These are phyloP conservation scores for Ceratocystis cacaofunesta DNA, from an alignment of 2,329 filamentous ascomycete genomes.

Conservation along the genomic window DNA sequence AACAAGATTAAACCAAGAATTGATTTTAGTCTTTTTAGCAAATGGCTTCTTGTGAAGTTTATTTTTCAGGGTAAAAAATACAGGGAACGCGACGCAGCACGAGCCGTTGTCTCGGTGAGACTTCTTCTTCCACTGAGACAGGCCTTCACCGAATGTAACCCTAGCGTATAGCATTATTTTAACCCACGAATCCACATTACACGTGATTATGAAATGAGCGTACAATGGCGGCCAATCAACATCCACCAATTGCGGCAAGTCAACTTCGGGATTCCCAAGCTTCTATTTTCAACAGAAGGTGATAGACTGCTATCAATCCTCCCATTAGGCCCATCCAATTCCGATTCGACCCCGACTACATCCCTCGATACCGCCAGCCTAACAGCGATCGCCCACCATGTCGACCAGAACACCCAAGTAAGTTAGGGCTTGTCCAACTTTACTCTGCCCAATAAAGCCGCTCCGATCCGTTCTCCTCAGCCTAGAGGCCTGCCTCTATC, in stretches of 20 bases:
- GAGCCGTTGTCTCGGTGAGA: background rate
- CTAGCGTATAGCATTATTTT: background rate
- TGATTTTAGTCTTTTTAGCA: background rate
- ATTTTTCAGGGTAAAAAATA: background rate
- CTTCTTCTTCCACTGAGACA: too few species aligned
- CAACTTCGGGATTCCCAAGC: slow-evolving; percentile 1
- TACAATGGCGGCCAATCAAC: slow-evolving; percentile 7
- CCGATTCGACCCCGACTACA: background rate
- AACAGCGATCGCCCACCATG: slow-evolving; percentile 24
- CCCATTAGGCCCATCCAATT: background rate
- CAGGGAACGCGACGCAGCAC: slow-evolving; percentile 1
- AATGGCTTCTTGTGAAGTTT: slow-evolving; percentile 1
- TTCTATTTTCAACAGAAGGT: background rate
- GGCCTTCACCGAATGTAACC: background rate
- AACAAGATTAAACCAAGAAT: background rate
- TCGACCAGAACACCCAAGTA: slow-evolving; percentile 31
- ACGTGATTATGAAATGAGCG: background rate
- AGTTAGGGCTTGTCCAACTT: slow-evolving; percentile 19
- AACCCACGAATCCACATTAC: background rate
- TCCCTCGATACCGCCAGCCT: slow-evolving; percentile 3
- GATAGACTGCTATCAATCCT: background rate
- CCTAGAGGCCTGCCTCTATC: background rate
- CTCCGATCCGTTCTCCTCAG: background rate
- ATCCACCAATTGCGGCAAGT: background rate
- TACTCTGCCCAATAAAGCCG: background rate